phyloP scores from a whole-genome alignment of 2,329 filamentous ascomycete genomes.

The Pseudocercospora macadamiae region DNA sequence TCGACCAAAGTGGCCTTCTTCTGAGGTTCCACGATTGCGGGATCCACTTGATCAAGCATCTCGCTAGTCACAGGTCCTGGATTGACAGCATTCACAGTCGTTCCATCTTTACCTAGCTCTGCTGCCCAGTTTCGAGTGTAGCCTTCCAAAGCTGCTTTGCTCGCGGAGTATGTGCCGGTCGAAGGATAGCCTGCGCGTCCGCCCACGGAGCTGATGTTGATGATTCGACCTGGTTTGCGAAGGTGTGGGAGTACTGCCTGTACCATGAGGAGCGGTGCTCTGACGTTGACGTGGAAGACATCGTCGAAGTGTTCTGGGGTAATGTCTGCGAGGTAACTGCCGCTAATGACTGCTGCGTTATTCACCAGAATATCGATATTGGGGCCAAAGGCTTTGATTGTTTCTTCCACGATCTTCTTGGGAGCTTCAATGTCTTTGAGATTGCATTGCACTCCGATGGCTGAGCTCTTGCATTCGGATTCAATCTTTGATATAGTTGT shows the following conservation, averaged over 20 bases:
- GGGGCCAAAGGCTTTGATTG: conserved; percentile 42
- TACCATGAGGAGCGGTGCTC: conserved; percentile 57
- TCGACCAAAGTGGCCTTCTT: conserved; percentile 56
- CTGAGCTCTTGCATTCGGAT: conserved; percentile 40
- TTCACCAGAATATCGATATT: conserved; percentile 50
- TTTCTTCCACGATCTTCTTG: conserved; percentile 43
- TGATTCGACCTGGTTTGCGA: conserved; percentile 52
- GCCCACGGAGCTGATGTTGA: conserved; percentile 63
- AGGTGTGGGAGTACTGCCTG: conserved; percentile 59
- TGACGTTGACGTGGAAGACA: conserved; percentile 62
- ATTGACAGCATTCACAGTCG: conserved; percentile 64
- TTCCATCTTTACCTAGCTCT: conserved; percentile 59
- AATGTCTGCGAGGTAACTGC: conserved; percentile 37
- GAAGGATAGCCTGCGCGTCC: conserved; percentile 51
- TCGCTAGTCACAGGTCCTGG: conserved; percentile 63
- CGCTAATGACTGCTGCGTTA: conserved; percentile 38
- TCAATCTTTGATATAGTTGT: conserved; percentile 42
- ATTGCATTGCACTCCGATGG: conserved; percentile 46
- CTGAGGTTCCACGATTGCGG: conserved; percentile 54
- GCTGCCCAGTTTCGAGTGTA: conserved; percentile 62
- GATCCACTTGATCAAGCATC: conserved; percentile 58
- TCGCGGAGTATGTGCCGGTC: conserved; percentile 57
- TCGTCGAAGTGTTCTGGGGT: conserved; percentile 55
- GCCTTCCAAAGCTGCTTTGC: conserved; percentile 64
- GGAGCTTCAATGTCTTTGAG: conserved; percentile 41